Evolutionary conservation across 1,139 yeast species (phyloP).

Genomic region (Arxiozyma bovina): DNA sequence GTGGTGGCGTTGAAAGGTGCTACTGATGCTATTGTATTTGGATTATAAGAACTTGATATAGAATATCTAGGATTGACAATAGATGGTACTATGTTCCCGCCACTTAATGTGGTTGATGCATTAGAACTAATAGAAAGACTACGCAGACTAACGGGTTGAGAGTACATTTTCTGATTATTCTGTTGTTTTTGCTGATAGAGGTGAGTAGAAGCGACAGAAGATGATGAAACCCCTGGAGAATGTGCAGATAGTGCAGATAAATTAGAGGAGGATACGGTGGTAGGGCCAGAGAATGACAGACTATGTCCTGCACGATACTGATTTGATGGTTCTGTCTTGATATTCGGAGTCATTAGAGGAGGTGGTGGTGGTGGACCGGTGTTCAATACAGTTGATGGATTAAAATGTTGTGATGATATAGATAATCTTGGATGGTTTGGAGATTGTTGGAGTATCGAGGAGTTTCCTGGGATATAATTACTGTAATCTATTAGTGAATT

Average conservation of each 20-base stretch:
- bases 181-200: conserved; percentile 1
- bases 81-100: neutral
- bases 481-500: neutral
- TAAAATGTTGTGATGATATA: neutral
- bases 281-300: neutral
- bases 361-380: neutral
- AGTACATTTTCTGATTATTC: neutral
- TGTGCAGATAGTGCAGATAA: neutral
- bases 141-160: neutral
- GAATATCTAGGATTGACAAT: neutral
- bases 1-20: neutral
- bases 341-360: neutral
- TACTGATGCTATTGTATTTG: neutral
- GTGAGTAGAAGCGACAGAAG: neutral
- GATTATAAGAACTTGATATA: neutral
- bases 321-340: neutral
- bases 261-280: neutral
- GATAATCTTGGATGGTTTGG: neutral
- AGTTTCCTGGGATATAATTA: conserved; percentile 1
- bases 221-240: neutral
- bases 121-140: neutral
- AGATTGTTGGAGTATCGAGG: neutral
- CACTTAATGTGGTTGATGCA: neutral
- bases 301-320: neutral
- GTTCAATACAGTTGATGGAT: neutral